phyloP scores from a whole-genome alignment of 2,329 filamentous ascomycete species.

The Dothidotthia symphoricarpi region DNA sequence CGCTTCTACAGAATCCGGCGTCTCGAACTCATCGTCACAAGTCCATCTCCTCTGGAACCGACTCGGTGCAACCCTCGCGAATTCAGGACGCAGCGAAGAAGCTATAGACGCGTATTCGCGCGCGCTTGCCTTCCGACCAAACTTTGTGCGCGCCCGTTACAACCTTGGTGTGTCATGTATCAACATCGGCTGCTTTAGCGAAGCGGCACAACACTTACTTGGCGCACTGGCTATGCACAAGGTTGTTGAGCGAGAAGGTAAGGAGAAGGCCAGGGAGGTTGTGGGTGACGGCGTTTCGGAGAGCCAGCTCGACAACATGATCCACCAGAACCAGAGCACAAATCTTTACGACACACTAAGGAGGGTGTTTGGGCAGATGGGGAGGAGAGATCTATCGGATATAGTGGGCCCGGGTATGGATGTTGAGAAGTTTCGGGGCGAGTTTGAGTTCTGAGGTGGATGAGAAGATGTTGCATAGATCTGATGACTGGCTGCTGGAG shows the following conservation, averaged over 20 bases:
- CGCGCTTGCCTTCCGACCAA: slow-evolving; percentile 83
- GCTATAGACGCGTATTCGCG: slow-evolving; percentile 96
- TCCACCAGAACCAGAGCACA: slow-evolving; percentile 92
- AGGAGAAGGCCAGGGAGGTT: slow-evolving; percentile 79
- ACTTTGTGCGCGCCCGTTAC: slow-evolving; percentile 95
- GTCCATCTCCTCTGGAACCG: slow-evolving; percentile 96
- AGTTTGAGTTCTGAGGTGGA: slow-evolving; percentile 75
- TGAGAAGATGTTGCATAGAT: not conserved
- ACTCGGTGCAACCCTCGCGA: slow-evolving; percentile 91
- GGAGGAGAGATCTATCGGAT: slow-evolving; percentile 80
- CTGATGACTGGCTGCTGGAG: slow-evolving; percentile 20
- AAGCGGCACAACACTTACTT: slow-evolving; percentile 89
- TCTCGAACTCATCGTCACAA: slow-evolving; percentile 79
- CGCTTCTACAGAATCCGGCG: slow-evolving; percentile 78
- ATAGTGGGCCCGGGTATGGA: slow-evolving; percentile 87
- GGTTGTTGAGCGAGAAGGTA: slow-evolving; percentile 80
- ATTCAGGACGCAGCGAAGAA: slow-evolving; percentile 89
- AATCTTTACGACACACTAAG: slow-evolving; percentile 94
- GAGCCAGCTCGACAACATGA: slow-evolving; percentile 78
- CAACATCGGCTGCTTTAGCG: slow-evolving; percentile 91
- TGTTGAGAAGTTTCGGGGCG: slow-evolving; percentile 80
- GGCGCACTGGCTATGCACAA: slow-evolving; percentile 95
- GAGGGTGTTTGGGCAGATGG: slow-evolving; percentile 96
- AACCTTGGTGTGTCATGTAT: slow-evolving; percentile 96
- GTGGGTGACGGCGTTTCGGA: slow-evolving; percentile 63